These are phyloP conservation scores for Russula lepida DNA, from an alignment of 768 basidiomycete species.

Conservation along the genomic window DNA sequence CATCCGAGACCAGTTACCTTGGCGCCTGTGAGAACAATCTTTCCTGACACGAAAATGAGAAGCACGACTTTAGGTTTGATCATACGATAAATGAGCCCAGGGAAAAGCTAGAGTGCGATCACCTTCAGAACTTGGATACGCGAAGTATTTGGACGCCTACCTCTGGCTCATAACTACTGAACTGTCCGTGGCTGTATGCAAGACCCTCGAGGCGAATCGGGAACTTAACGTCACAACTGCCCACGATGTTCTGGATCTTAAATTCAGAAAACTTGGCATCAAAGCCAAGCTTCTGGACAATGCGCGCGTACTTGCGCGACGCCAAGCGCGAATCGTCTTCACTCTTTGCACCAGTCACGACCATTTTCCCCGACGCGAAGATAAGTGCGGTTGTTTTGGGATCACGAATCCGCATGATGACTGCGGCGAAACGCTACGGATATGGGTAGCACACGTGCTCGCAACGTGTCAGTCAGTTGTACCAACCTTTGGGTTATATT, in stretches of 20 bases:
- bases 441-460: conserved; percentile 47
- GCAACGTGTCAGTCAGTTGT: conserved; percentile 41
- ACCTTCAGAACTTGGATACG: background rate
- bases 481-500: conserved; percentile 99
- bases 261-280: conserved; percentile 99
- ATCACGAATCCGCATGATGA: conserved; percentile 99
- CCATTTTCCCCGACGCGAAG: conserved; percentile 99
- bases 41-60: conserved; percentile 97
- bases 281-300: conserved; percentile 98
- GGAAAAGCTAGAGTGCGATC: conserved; percentile 65
- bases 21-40: conserved; percentile 97
- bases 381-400: conserved; percentile 99
- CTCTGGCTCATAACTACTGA: conserved; percentile 97
- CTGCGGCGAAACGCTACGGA: conserved; percentile 96
- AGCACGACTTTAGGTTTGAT: conserved; percentile 99
- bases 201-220: conserved; percentile 96
- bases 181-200: conserved; percentile 95
- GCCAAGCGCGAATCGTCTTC: conserved; percentile 97
- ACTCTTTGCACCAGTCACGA: conserved; percentile 98
- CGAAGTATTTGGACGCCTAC: conserved; percentile 36
- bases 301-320: conserved; percentile 97
- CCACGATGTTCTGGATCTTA: conserved; percentile 99
- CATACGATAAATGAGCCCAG: conserved; percentile 98
- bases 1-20: conserved; percentile 55
- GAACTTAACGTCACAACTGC: conserved; percentile 97